phyloP scores from a whole-genome alignment of 208 protist species.

The Acanthamoeba healyi region DNA sequence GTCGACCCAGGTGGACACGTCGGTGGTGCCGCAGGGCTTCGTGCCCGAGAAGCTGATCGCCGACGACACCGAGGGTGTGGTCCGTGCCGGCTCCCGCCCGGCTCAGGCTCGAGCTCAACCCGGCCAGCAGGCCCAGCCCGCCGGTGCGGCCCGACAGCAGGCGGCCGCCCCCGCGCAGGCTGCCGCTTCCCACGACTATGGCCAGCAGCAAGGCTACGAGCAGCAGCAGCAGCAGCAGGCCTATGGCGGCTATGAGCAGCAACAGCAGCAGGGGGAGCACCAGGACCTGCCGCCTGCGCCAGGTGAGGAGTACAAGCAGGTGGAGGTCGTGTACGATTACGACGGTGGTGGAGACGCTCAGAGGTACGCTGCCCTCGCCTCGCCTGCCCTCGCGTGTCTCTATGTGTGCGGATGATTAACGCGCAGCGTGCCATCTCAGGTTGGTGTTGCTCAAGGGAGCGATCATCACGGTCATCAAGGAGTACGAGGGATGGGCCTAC shows the following conservation, averaged over 20 bases:
- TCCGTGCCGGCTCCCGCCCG: neutral
- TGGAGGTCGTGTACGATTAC: conserved; percentile 20
- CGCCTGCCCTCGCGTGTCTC: neutral
- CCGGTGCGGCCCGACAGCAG: neutral
- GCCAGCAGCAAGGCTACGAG: neutral
- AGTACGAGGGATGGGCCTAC: conserved; percentile 12
- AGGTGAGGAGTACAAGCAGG: neutral
- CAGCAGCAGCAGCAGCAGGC: neutral
- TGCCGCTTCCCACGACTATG: neutral
- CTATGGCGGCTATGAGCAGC: neutral
- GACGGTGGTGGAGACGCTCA: neutral
- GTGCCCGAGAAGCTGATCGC: neutral
- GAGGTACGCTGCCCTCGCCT: neutral
- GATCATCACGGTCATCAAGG: conserved; percentile 18
- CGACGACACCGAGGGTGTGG: neutral
- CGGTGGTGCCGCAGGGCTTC: neutral
- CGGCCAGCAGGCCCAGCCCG: neutral
- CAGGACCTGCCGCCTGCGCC: neutral
- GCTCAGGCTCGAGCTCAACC: neutral
- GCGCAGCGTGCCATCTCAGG: neutral
- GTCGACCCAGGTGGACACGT: neutral
- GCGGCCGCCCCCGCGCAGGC: neutral
- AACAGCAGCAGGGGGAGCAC: neutral
- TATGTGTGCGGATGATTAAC: too few relatives aligned
- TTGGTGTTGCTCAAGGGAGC: neutral